Evolutionary conservation across 306 rosid genomes (phyloP), one percentile per base, ranked within the genome.

Genomic region (Cucurbita maxima): DNA sequence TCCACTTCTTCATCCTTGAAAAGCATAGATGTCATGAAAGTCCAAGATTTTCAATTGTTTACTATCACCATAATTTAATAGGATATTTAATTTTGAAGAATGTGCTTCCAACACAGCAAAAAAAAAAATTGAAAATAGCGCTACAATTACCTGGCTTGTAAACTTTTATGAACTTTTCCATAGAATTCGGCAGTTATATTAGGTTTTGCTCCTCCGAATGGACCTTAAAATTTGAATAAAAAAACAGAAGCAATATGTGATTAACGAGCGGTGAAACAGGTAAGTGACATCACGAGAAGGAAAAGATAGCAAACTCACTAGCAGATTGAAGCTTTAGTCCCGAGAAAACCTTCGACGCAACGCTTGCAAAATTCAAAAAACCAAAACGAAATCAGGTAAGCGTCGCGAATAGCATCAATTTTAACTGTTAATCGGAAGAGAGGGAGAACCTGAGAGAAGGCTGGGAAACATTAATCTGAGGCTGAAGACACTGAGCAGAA

Each of bases 301-400:
- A 22, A 38, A 59, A 58, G 36, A 25, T 12, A 55, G 50, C 12
- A 78, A 38, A 50, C 78, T 25, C 34, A 86, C 97, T 63, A 50
- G 83, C 19, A 81, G 92, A 81, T 85, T 90, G 96, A 80, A 79
- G 92, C 82, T 85, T 94, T 75, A 94, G 68, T 55, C 96, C 96
- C 5, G 97, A 83, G 82, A 84, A 87, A 75, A 89, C 81, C 79
- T 86, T 94, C 16, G 90, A 78, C 20, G 81, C 68, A 66, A 73
- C 74, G 76, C 99, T 94, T 83, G 56, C 45, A 75, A 5, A 75
- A 61, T 74, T 66, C 2, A 52, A 5, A 54, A 38, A 20, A 13
- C 1, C 64, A 63, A 64, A 63, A 56, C 63, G 50, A 58, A 81
- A 45, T 61, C 18, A 55, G 54, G 58, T 36, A 15, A 74, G 22